phyloP scores from a whole-genome alignment of 306 rosid genomes.

The apple (Malus domestica) region DNA sequence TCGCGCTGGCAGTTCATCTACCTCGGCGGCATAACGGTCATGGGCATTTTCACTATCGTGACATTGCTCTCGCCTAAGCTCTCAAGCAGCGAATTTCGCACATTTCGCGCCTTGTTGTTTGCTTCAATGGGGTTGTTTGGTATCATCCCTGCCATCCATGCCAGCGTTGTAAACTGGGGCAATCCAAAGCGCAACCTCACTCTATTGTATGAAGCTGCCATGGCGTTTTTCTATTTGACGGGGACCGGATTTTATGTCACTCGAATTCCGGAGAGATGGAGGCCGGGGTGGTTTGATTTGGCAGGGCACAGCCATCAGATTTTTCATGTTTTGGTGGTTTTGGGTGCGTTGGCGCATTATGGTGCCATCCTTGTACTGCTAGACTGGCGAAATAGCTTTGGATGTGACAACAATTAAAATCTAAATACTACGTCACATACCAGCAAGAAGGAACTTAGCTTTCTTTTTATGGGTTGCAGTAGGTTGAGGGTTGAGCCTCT shows the following conservation, averaged over 20 bases:
- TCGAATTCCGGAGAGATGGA: constrained; percentile 82
- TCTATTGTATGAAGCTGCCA: constrained; percentile 52
- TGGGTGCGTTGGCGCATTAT: constrained; percentile 85
- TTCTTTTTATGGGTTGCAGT: background rate
- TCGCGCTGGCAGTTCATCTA: constrained; percentile 77
- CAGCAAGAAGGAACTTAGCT: background rate
- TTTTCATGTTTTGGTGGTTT: constrained; percentile 73
- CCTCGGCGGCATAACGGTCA: constrained; percentile 70
- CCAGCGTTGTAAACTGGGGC: constrained; percentile 62
- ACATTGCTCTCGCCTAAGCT: constrained; percentile 65
- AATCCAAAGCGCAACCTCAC: constrained; percentile 64
- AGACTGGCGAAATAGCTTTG: constrained; percentile 63
- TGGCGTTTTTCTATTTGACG: constrained; percentile 70
- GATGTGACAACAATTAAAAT: constrained; percentile 30
- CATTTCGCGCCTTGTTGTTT: constrained; percentile 65
- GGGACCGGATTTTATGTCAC: constrained; percentile 69
- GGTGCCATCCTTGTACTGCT: constrained; percentile 66
- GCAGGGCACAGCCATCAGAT: constrained; percentile 96
- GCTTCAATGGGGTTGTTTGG: constrained; percentile 92
- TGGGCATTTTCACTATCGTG: constrained; percentile 68
- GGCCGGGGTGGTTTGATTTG: constrained; percentile 82
- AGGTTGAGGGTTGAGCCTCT: background rate
- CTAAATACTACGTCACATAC: background rate
- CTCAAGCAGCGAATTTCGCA: constrained; percentile 46
- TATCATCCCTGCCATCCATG: constrained; percentile 74